A percentile compares a stretch with the other conserved stretches of the same genome.
phyloP scores from a whole-genome alignment of 2,329 filamentous ascomycete genomes.

The Fusarium sp. region DNA sequence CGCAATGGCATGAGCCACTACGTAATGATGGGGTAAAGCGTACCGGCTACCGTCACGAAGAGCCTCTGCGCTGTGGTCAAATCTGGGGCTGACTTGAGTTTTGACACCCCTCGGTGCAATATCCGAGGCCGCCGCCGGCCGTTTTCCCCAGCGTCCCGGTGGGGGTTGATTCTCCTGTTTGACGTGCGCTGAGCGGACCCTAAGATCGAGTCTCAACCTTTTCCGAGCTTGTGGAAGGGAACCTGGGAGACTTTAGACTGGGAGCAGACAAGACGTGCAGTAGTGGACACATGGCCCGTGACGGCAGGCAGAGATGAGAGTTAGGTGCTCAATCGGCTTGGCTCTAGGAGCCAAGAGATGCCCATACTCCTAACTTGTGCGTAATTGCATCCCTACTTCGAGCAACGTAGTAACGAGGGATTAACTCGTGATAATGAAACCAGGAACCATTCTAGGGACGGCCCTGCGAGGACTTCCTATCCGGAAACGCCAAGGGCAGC shows the following conservation, averaged over 20 bases:
- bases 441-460: neutral
- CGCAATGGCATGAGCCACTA: slow-evolving; percentile 23
- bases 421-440: neutral
- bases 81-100: neutral
- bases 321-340: neutral
- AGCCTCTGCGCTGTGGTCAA: slow-evolving; percentile 11
- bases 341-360: neutral
- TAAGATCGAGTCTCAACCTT: slow-evolving; percentile 2
- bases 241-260: neutral
- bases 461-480: neutral
- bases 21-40: slow-evolving; percentile 42
- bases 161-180: neutral
- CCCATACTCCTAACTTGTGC: neutral
- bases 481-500: neutral
- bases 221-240: slow-evolving; percentile 1
- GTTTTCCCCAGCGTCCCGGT: slow-evolving; percentile 1
- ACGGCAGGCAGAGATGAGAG: neutral
- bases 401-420: neutral
- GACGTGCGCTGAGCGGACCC: neutral
- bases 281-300: neutral
- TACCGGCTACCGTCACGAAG: slow-evolving; percentile 26
- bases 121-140: slow-evolving; percentile 8
- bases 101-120: neutral
- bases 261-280: slow-evolving; percentile 5
- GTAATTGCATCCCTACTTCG: neutral